phyloP scores from a whole-genome alignment of 2,329 filamentous ascomycete genomes.

The Colletotrichum trifolii region DNA sequence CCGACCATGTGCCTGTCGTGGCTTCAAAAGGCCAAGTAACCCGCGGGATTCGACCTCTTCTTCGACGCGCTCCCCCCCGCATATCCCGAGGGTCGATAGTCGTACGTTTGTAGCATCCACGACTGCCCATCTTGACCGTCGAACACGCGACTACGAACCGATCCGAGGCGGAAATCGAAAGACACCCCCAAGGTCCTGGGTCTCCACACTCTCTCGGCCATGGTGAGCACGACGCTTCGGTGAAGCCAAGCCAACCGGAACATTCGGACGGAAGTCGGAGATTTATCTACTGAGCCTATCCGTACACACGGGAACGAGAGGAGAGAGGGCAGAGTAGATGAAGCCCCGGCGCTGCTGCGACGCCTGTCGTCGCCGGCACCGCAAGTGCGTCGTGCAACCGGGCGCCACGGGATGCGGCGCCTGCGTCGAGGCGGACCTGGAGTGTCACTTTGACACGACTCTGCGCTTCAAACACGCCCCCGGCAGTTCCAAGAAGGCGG shows the following conservation, averaged over 20 bases:
- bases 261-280: constrained; percentile 21
- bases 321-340: not conserved
- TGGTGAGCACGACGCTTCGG: too few relatives aligned
- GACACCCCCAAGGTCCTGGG: not conserved
- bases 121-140: constrained; percentile 6
- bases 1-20: constrained; percentile 14
- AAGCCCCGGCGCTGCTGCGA: constrained; percentile 30
- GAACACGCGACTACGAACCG: not conserved
- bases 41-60: constrained; percentile 27
- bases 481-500: constrained; percentile 18
- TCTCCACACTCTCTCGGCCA: not conserved
- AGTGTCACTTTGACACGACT: constrained; percentile 27
- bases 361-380: constrained; percentile 33
- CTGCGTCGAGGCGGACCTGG: constrained; percentile 23
- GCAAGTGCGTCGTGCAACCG: constrained; percentile 29
- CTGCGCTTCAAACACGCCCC: constrained; percentile 31
- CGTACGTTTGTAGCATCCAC: constrained; percentile 1
- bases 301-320: too few relatives aligned
- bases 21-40: constrained; percentile 31
- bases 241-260: too few relatives aligned
- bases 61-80: not conserved
- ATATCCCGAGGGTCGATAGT: not conserved
- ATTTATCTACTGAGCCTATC: not conserved
- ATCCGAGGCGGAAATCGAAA: not conserved
- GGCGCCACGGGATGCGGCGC: constrained; percentile 27